These are phyloP conservation scores for Pichia sp. DNA, from an alignment of 1,139 yeast species.

Conservation along the genomic window DNA sequence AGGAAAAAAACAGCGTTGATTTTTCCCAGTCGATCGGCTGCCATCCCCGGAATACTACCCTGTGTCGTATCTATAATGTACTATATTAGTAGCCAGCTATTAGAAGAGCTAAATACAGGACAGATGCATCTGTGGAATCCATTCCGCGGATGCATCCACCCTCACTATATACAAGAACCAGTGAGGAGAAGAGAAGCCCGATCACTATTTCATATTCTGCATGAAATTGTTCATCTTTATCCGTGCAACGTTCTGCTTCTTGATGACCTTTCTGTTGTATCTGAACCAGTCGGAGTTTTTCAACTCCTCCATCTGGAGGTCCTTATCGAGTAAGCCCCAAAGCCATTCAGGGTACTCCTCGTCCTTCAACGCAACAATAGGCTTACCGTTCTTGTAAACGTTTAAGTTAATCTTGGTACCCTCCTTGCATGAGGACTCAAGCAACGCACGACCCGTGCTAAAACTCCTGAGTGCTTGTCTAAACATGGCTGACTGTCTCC, in stretches of 20 bases:
- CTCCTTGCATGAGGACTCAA: conserved; percentile 50
- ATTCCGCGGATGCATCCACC: no score
- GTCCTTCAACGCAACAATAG: conserved; percentile 87
- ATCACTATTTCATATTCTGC: conserved; percentile 25
- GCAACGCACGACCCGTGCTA: conserved; percentile 22
- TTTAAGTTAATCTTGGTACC: conserved; percentile 82
- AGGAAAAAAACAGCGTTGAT: background rate
- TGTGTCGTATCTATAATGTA: background rate
- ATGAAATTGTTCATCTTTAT: conserved; percentile 80
- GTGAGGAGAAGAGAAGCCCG: background rate
- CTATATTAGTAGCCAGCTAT: background rate
- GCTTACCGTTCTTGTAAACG: conserved; percentile 73
- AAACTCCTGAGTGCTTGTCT: conserved; percentile 20
- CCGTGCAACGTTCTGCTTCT: conserved; percentile 60
- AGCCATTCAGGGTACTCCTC: conserved; percentile 92
- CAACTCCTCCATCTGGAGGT: conserved; percentile 49
- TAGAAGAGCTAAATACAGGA: background rate
- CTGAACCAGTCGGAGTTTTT: conserved; percentile 55
- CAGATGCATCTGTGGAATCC: no score
- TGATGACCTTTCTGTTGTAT: conserved; percentile 64
- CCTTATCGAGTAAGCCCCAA: conserved; percentile 78
- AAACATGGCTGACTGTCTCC: conserved; percentile 5
- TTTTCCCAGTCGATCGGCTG: background rate
- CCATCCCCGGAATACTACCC: background rate
- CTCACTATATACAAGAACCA: background rate